Base-by-base conservation (phyloP, 2,329 filamentous ascomycete genomes). In the Teratosphaeria gauchensis region DNA sequence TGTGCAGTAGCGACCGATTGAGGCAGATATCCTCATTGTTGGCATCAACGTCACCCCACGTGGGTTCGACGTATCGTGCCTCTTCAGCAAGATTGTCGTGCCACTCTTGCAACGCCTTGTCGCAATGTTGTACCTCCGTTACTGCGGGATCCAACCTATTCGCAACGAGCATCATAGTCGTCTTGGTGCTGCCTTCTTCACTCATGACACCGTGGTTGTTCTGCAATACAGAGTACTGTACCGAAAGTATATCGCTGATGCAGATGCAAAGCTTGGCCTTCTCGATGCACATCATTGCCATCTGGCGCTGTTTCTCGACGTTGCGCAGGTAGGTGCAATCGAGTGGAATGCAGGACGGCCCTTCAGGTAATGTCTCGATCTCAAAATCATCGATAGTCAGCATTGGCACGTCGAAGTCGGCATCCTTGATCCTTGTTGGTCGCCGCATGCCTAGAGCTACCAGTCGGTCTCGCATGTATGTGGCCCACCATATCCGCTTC, bases 401-500 rank as follows among this genome's bases (percentile, higher is more conserved):
- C 89, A 96, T 94, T 0, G 92, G 90, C 32, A 96, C 91, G 69
- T 96, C 90, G 70, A 90, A 96, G 72, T 96, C 92, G 67, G 94
- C 89, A 61, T 91, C 87, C 78, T 95, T 95, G 74, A 96, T 95
- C 56, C 92, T 82, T 46, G 91, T 96, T 4, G 92, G 92, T 57
- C 92, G 84, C 58, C 92, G 84, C 92, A 96, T 96, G 58, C 92
- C 92, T 12, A 97, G 78, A 1, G 92, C 92, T 63, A 96, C 91
- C 51, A 96, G 81, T 54, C 92, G 88, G 74, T 97, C 92, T 57
- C 92, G 87, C 84, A 96, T 96, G 70, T 95, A 96, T 63, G 90
- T 95, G 33, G 89, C 95, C 92, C 92, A 97, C 92, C 92, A 97
- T 65, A 96, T 94, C 56, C 92, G 83, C 76, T 95, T 96, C 89